These are phyloP conservation scores for Penicillium sp. DNA, from an alignment of 2,329 filamentous ascomycete species.

Conservation along the genomic window DNA sequence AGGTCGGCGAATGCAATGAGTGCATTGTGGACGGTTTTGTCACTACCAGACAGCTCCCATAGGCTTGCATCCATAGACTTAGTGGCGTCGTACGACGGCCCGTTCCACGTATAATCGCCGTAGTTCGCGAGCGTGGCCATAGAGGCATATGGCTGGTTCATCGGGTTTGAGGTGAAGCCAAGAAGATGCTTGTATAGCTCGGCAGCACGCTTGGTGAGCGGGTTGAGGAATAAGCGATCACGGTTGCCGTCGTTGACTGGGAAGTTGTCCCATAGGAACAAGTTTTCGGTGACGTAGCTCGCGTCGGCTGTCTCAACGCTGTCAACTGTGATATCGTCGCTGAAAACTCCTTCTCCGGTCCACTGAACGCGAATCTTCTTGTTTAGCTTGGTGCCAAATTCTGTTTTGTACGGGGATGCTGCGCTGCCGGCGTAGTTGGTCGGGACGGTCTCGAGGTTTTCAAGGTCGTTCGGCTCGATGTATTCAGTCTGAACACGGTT, in stretches of 20 bases:
- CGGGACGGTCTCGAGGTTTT: background rate
- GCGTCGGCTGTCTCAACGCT: conserved; percentile 4
- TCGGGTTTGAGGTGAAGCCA: conserved; percentile 26
- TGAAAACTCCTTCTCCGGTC: conserved; percentile 28
- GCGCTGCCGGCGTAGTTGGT: background rate
- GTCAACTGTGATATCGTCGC: conserved; percentile 18
- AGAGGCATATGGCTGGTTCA: conserved; percentile 16
- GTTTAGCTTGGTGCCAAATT: conserved; percentile 23
- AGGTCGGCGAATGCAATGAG: background rate
- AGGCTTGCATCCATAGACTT: background rate
- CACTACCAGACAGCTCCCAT: background rate
- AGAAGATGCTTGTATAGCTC: conserved; percentile 23
- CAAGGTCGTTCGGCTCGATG: background rate
- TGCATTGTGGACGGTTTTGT: background rate
- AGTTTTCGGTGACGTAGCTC: conserved; percentile 25
- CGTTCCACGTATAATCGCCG: conserved; percentile 1
- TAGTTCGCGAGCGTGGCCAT: background rate
- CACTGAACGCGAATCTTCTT: conserved; percentile 28
- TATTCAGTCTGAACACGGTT: conserved; percentile 1
- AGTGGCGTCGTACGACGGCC: background rate
- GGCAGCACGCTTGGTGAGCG: conserved; percentile 19
- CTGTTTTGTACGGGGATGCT: background rate
- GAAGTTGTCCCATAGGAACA: conserved; percentile 28
- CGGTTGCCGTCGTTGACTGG: conserved; percentile 26
- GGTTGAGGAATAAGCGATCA: conserved; percentile 26